Conservation (phyloP, 1,139 yeast genomes). For the Zygosaccharomyces sapae region DNA sequence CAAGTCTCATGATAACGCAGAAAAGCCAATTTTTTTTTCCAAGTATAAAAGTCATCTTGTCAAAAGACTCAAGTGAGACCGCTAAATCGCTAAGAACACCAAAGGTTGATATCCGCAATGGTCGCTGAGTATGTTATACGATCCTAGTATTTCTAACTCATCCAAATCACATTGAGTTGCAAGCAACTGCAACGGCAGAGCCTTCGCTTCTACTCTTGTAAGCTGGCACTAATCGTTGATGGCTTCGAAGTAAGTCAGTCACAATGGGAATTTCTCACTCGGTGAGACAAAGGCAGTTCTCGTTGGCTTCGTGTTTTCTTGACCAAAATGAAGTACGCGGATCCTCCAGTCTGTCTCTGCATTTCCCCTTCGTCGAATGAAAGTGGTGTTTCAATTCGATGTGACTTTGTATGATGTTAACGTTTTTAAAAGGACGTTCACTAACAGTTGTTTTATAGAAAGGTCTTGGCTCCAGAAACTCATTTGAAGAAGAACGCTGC, state of each 20-base stretch:
- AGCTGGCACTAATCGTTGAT: slow-evolving; percentile 5
- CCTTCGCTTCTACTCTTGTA: slow-evolving; percentile 9
- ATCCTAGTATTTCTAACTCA: slow-evolving; percentile 5
- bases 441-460: slow-evolving; percentile 25
- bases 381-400: slow-evolving; percentile 38
- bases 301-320: slow-evolving; percentile 16
- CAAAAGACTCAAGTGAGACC: neutral
- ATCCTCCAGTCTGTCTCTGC: slow-evolving; percentile 33
- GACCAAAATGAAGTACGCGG: slow-evolving; percentile 10
- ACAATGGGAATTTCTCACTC: slow-evolving; percentile 33
- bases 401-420: slow-evolving; percentile 28
- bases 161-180: slow-evolving; percentile 25
- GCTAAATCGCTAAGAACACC: slow-evolving; percentile 10
- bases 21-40: neutral
- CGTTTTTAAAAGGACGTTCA: slow-evolving; percentile 22
- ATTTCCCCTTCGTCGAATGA: slow-evolving; percentile 36
- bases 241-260: neutral
- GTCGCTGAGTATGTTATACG: slow-evolving; percentile 36
- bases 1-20: no score
- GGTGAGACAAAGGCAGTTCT: slow-evolving; percentile 27
- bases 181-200: slow-evolving; percentile 7
- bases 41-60: slow-evolving; percentile 1
- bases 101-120: slow-evolving; percentile 31
- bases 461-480: slow-evolving; percentile 76
- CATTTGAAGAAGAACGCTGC: slow-evolving; percentile 92